Conservation (phyloP, 768 basidiomycete genomes). For the Pulveroboletus ravenelii region DNA sequence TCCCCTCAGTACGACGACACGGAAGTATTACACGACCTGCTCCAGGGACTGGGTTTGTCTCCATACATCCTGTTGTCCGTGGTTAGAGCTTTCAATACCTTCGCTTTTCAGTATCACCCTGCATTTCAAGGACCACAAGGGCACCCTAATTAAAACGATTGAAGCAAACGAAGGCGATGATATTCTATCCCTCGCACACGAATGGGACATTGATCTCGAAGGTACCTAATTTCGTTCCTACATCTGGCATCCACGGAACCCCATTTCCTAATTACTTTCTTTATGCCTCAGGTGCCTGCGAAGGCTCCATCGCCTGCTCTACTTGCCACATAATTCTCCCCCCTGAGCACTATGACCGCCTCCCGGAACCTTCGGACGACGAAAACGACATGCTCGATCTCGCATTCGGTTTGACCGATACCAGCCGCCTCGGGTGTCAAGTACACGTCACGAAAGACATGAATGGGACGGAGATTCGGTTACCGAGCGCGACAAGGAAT, state of each 20-base stretch:
- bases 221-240: conserved; percentile 43
- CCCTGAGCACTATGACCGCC: conserved; percentile 66
- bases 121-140: conserved; percentile 87
- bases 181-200: conserved; percentile 84
- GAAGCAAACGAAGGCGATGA: conserved; percentile 95
- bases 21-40: conserved; percentile 55
- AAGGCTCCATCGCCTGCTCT: conserved; percentile 94
- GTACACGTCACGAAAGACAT: conserved; percentile 74
- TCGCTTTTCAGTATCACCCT: conserved; percentile 64
- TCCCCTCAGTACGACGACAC: conserved; percentile 33
- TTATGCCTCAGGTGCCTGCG: conserved; percentile 76
- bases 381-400: conserved; percentile 99
- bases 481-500: conserved; percentile 91
- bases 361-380: conserved; percentile 94
- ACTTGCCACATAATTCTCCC: conserved; percentile 86
- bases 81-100: not conserved
- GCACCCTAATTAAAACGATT: conserved; percentile 75
- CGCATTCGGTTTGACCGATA: conserved; percentile 95
- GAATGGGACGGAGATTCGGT: conserved; percentile 77
- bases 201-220: conserved; percentile 94
- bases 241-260: not conserved
- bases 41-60: conserved; percentile 62
- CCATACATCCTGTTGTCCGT: no score
- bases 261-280: not conserved
- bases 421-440: conserved; percentile 78